Evolutionary conservation across 176 grass and related monocot species (phyloP), one percentile per base, ranked within the genome.

Genomic region (Stipa capillata): DNA sequence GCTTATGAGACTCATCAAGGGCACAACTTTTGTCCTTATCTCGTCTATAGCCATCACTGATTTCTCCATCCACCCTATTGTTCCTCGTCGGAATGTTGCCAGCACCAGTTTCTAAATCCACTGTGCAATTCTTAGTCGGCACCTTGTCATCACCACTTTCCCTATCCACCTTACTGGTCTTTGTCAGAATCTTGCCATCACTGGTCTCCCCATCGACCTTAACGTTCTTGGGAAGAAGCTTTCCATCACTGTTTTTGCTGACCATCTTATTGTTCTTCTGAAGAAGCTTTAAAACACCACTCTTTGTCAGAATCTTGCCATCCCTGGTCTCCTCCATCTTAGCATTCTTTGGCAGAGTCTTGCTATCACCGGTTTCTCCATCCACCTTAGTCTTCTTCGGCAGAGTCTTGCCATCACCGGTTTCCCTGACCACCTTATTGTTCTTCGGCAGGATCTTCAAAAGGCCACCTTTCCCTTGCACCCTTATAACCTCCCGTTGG

Each of bases 381-480:
- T 72, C 66, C 62, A 52, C 74, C 69, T 68, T 63, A 52, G 49
- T 25, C 5, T 77, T 79, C 33, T 56, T 68, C 29, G 10, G 61
- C 32, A 64, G 42, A 62, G 37, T 69, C 54, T 61, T 58, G 35
- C 37, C n/a, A 55, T 79, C 66, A 77, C 64, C 45, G 11, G 55
- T 31, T 53, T 78, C 73, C 29, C 7, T 71, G 57, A 35, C 5
- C 36, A 65, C 41, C 65, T 83, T 78, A 35, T 72, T 41, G 18
- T 57, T 47, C 74, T 79, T 88, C 0, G 55, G 80, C 16, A 72
- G 58, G 59, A 90, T 76, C 77, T 55, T 91, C 20, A 91, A 73
- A 82, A 91, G 58, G 23, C 89, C 89, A 35, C 73, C 72, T 85
- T 78, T 91, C 31, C 85, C 89, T 82, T 91, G 89, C 41, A 91